Conservation (phyloP, 305 asterid genomes). For the Ilex paraguariensis region DNA sequence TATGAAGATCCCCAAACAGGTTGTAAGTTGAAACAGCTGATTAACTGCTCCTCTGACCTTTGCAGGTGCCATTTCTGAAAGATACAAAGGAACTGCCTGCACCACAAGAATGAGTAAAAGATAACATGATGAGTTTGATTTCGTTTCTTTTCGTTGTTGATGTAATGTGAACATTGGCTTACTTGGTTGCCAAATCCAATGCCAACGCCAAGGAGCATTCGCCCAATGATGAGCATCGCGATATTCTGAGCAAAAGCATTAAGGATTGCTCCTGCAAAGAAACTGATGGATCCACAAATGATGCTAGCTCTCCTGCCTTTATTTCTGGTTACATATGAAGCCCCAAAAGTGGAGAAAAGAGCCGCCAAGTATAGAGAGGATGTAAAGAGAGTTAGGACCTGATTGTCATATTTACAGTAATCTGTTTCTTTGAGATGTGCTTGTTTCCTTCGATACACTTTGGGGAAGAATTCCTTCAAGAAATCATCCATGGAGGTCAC, state of each 20-base stretch:
- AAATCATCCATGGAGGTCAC: conserved; percentile 93
- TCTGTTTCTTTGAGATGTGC: conserved; percentile 49
- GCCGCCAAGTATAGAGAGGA: conserved; percentile 79
- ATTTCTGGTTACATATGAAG: conserved; percentile 51
- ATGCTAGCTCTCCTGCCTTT: conserved; percentile 65
- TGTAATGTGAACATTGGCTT: conserved; percentile 6
- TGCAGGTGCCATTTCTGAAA: conserved; percentile 88
- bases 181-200: conserved; percentile 88
- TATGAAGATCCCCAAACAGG: conserved; percentile 51
- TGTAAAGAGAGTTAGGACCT: conserved; percentile 65
- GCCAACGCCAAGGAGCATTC: conserved; percentile 69
- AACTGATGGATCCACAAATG: conserved; percentile 62
- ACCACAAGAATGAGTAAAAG: not conserved
- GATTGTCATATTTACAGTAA: conserved; percentile 63
- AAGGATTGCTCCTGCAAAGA: conserved; percentile 57
- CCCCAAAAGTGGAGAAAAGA: conserved; percentile 56
- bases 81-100: conserved; percentile 74
- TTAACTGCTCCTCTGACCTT: conserved; percentile 66
- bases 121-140: not conserved
- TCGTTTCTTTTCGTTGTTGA: not conserved
- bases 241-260: conserved; percentile 64
- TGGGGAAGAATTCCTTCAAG: conserved; percentile 51
- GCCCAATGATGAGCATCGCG: conserved; percentile 61
- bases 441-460: conserved; percentile 48
- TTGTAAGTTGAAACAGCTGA: conserved; percentile 67